phyloP scores from a whole-genome alignment of 1,284 basidiomycete genomes.

The Sporisorium graminicola region DNA sequence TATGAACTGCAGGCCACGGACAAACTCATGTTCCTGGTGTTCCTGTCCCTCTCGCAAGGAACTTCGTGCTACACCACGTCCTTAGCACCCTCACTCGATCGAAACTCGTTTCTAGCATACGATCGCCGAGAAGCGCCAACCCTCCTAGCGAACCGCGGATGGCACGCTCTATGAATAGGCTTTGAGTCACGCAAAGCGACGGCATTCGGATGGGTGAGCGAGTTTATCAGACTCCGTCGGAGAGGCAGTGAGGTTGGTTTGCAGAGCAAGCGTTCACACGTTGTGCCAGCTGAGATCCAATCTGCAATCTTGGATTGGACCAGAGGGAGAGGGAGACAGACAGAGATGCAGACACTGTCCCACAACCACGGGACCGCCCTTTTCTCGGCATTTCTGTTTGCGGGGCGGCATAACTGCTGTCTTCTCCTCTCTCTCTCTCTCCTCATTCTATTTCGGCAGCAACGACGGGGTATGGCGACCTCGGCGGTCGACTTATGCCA shows the following conservation, averaged over 20 bases:
- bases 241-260: too few relatives aligned
- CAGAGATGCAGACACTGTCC: not conserved
- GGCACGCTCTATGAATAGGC: not conserved
- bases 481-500: not conserved
- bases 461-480: constrained; percentile 7
- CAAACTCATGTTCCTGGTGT: constrained; percentile 20
- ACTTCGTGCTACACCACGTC: not conserved
- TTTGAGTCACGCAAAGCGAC: not conserved
- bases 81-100: too few relatives aligned
- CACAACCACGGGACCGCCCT: constrained; percentile 11
- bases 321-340: not conserved
- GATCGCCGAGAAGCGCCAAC: not conserved
- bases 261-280: not conserved
- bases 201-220: not conserved
- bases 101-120: not conserved
- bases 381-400: not conserved
- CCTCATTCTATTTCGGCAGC: not conserved
- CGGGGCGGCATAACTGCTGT: not conserved
- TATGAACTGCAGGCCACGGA: constrained; percentile 34
- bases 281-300: constrained; percentile 4
- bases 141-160: not conserved
- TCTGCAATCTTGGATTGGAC: not conserved
- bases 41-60: constrained; percentile 2
- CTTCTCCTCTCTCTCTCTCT: not conserved
- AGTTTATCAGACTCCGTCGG: not conserved